Base-by-base conservation (phyloP, 352 stramenopile species). In the Aphanomyces invadans region DNA sequence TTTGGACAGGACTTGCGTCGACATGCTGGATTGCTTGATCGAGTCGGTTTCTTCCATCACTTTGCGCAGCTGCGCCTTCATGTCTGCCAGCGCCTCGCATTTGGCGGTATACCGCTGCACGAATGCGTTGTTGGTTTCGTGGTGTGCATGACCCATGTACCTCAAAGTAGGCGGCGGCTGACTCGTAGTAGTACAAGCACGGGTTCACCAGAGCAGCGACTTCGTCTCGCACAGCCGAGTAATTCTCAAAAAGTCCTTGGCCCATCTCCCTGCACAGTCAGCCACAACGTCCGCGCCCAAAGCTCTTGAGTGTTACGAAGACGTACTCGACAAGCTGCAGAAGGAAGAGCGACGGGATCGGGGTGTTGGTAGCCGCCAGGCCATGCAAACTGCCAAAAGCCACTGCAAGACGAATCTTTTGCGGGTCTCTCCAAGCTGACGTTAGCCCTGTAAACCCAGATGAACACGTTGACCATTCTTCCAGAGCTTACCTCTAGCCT, bases 271-370 rank as follows among this genome's bases (percentile, higher is more conserved):
- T 64, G 52, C 10, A 1, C 19, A 17, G 4, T 42, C 17, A 1
- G 12, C 17, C 48, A n/a, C n/a, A n/a, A n/a, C n/a, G n/a, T n/a
- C n/a, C n/a, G n/a, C n/a, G n/a, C n/a, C n/a, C n/a, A n/a, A n/a
- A n/a, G n/a, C n/a, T n/a, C n/a, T n/a, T n/a, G n/a, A n/a, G n/a
- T n/a, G n/a, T n/a, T n/a, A n/a, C n/a, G n/a, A n/a, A 29, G 23
- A 48, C 25, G 23, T 52, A 51, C 55, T 64, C 55, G 55, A 64
- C 21, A 4, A 48, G 52, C 38, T 52, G 55, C 17, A 26, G 21
- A 5, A 53, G 36, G 7, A 64, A 52, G 25, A 48, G 4, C 19
- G 55, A 29, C 19, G 55, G 52, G 5, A 60, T 28, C 4, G 33
- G 19, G 0, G 21, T 33, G 7, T 64, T 12, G 7, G 19, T 12